Percentiles rank a stretch among this genome's conserved stretches.
phyloP scores from a whole-genome alignment of 495 filamentous ascomycete species.

The Aspergillus panamensis region DNA sequence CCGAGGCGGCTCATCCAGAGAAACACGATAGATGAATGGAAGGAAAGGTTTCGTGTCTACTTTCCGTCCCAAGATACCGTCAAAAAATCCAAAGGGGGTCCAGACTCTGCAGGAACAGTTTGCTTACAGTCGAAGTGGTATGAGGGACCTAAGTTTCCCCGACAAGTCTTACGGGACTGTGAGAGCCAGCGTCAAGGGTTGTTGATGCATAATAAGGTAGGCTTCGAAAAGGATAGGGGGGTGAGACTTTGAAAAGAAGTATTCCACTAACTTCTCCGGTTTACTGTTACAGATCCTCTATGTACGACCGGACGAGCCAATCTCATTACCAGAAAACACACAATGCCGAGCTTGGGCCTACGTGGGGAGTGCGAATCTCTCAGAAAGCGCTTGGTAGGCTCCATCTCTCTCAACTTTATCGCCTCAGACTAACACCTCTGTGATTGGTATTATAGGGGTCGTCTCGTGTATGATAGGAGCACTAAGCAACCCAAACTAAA shows the following conservation, averaged over 20 bases:
- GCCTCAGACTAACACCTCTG: neutral
- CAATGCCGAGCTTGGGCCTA: slow-evolving; percentile 66
- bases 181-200: slow-evolving; percentile 60
- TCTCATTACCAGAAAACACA: slow-evolving; percentile 21
- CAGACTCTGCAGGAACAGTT: slow-evolving; percentile 69
- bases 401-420: neutral
- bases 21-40: slow-evolving; percentile 41
- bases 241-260: neutral
- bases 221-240: neutral
- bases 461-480: slow-evolving; percentile 60
- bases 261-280: neutral
- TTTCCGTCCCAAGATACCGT: slow-evolving; percentile 82
- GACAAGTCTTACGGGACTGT: slow-evolving; percentile 68
- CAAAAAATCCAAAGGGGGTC: slow-evolving; percentile 53
- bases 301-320: slow-evolving; percentile 49
- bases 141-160: slow-evolving; percentile 62
- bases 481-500: slow-evolving; percentile 68
- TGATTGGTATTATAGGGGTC: slow-evolving; percentile 51
- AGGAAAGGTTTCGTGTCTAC: slow-evolving; percentile 63
- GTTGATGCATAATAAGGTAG: slow-evolving; percentile 84
- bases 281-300: slow-evolving; percentile 53
- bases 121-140: slow-evolving; percentile 72
- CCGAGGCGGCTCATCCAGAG: slow-evolving; percentile 21
- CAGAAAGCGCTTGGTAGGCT: slow-evolving; percentile 84
- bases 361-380: slow-evolving; percentile 87